Percentiles rank a stretch among this genome's conserved stretches.
Evolutionary conservation across 202 grass and related monocot genomes (phyloP).

Genomic region (Musa balbisiana): DNA sequence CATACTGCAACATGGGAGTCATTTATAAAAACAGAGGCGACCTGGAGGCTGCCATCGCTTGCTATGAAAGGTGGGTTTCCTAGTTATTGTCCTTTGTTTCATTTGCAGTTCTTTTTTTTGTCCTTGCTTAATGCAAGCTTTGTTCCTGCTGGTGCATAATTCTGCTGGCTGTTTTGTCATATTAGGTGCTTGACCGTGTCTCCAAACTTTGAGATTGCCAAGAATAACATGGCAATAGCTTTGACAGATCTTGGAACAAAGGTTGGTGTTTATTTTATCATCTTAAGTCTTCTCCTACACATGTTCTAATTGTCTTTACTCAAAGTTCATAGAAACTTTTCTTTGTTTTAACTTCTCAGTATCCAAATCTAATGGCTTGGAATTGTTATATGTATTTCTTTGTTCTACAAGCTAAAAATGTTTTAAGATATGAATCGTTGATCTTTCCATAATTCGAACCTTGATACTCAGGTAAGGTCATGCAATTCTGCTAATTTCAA

Average conservation of each 20-base stretch:
- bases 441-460: no score
- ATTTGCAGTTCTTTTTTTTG: background rate
- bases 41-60: conserved; percentile 86
- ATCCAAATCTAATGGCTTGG: background rate
- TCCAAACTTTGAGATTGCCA: conserved; percentile 99
- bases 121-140: background rate
- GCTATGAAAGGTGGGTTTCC: conserved; percentile 73
- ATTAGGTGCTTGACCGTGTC: conserved; percentile 91
- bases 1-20: conserved; percentile 98
- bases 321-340: background rate
- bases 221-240: conserved; percentile 99
- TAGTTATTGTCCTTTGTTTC: conserved; percentile 1
- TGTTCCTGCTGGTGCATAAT: background rate
- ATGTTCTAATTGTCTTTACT: background rate
- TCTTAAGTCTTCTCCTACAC: background rate
- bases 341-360: background rate
- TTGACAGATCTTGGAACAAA: conserved; percentile 97
- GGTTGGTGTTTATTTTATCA: conserved; percentile 27
- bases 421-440: conserved; percentile 2
- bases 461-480: no score
- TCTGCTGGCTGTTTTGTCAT: conserved; percentile 19
- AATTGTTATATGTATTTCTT: background rate
- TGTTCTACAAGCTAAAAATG: background rate
- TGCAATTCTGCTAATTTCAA: no score
- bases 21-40: conserved; percentile 99